Evolutionary conservation across 495 filamentous ascomycete genomes (phyloP).

Genomic region (Penicillium steckii): DNA sequence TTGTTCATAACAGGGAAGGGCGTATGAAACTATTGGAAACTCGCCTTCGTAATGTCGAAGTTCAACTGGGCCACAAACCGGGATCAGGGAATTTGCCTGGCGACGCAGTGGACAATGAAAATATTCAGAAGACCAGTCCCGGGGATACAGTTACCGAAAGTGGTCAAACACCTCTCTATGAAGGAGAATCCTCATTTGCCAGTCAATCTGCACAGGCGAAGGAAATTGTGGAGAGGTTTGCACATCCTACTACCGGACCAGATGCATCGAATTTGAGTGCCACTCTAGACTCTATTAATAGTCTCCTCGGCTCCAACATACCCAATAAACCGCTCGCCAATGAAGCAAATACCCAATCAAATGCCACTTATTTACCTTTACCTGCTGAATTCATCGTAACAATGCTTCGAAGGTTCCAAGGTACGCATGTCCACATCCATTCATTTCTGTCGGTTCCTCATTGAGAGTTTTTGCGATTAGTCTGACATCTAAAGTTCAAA

Average conservation of each 20-base stretch:
- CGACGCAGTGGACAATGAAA: not conserved
- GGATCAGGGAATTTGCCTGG: not conserved
- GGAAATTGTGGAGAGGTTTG: slow-evolving; percentile 6
- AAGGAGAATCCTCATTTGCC: slow-evolving; percentile 14
- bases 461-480: not conserved
- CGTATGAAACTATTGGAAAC: not conserved
- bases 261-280: slow-evolving; percentile 1
- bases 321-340: not conserved
- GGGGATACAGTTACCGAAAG: not conserved
- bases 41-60: slow-evolving; percentile 1
- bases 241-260: not conserved
- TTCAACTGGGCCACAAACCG: not conserved
- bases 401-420: slow-evolving; percentile 9
- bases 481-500: not conserved
- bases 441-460: not conserved
- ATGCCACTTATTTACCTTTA: not conserved
- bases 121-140: not conserved
- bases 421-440: not conserved
- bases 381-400: slow-evolving; percentile 7
- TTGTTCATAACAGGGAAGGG: not conserved
- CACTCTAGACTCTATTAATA: slow-evolving; percentile 5
- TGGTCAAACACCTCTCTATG: not conserved
- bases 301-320: not conserved
- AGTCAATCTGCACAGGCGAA: slow-evolving; percentile 10
- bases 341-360: not conserved